phyloP scores from a whole-genome alignment of 805 yeast species.

The Wilhelminamyces savonicus region DNA sequence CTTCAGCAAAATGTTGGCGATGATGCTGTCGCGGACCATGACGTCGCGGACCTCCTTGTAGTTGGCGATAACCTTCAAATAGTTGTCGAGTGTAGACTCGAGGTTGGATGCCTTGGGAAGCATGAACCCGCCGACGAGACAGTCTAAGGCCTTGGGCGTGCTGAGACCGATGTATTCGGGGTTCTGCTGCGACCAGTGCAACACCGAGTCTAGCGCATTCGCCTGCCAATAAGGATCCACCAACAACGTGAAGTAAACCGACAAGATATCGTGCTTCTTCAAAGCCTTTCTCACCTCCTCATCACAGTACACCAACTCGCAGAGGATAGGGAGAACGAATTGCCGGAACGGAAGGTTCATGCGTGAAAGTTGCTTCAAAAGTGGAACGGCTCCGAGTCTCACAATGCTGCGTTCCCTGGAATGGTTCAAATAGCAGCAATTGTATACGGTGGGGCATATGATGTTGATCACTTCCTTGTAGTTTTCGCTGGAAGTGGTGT shows the following conservation, averaged over 20 bases:
- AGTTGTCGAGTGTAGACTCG: slow-evolving; percentile 37
- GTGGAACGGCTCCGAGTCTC: slow-evolving; percentile 40
- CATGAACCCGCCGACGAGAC: slow-evolving; percentile 35
- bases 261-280: slow-evolving; percentile 30
- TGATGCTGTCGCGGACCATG: slow-evolving; percentile 21
- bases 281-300: slow-evolving; percentile 30
- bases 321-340: slow-evolving; percentile 46
- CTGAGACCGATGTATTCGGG: slow-evolving; percentile 15
- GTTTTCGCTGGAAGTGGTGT: slow-evolving; percentile 19
- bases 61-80: slow-evolving; percentile 26
- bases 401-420: slow-evolving; percentile 41
- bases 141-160: slow-evolving; percentile 18
- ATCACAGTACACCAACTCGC: slow-evolving; percentile 46
- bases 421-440: slow-evolving; percentile 45
- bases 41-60: slow-evolving; percentile 11
- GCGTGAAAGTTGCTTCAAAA: slow-evolving; percentile 31
- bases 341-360: slow-evolving; percentile 42
- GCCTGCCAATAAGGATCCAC: slow-evolving; percentile 54
- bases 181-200: slow-evolving; percentile 32
- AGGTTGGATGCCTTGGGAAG: slow-evolving; percentile 33
- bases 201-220: slow-evolving; percentile 46
- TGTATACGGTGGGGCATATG: slow-evolving; percentile 44
- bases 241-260: slow-evolving; percentile 33
- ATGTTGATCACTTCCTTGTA: slow-evolving; percentile 38
- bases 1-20: slow-evolving; percentile 24